A percentile compares a stretch with the other conserved stretches of the same genome.
phyloP scores from a whole-genome alignment of 345 rosid genomes.

The Streptanthus diversifolius region DNA sequence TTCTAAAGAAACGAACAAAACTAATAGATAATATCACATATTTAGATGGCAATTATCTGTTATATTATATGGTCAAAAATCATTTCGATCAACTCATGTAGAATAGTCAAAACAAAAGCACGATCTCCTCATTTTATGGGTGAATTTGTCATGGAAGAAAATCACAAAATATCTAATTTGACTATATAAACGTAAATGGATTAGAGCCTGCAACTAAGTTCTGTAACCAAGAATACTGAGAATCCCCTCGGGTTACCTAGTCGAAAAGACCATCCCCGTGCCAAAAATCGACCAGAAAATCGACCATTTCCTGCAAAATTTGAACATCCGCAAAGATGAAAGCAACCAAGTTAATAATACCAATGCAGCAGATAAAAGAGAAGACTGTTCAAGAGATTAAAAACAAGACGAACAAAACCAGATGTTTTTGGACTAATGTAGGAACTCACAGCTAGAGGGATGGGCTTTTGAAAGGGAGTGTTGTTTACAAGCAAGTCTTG shows the following conservation, averaged over 20 bases:
- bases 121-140: neutral
- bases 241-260: neutral
- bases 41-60: neutral
- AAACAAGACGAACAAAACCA: neutral
- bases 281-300: conserved; percentile 32
- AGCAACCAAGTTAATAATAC: neutral
- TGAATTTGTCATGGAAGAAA: neutral
- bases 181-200: neutral
- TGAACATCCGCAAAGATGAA: neutral
- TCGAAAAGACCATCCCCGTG: conserved; percentile 32
- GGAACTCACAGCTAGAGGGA: conserved; percentile 33
- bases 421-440: neutral
- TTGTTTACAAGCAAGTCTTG: conserved; percentile 26
- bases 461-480: conserved; percentile 28
- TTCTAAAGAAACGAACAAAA: neutral
- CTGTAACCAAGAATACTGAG: conserved; percentile 26
- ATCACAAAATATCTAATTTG: too few species aligned
- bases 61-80: neutral
- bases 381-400: neutral
- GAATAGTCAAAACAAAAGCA: neutral
- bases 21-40: neutral
- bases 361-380: neutral
- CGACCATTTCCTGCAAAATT: conserved; percentile 35
- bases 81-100: neutral
- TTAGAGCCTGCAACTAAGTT: conserved; percentile 21